Conservation (phyloP, 345 rosid genomes). For the Trapa incisa region DNA sequence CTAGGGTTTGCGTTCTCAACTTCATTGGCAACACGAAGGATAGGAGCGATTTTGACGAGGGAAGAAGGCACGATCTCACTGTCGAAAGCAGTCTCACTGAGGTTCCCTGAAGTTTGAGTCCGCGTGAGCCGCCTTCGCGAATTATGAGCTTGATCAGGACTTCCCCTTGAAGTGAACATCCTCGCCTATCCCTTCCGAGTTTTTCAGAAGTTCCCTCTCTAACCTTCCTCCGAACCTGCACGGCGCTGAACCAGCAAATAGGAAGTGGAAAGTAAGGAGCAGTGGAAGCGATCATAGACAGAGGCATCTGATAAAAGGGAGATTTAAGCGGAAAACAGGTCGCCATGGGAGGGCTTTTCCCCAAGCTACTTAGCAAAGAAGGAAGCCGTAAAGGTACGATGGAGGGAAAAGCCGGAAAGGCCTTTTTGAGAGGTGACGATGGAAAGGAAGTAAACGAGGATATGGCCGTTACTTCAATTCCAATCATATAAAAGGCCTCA, state of each 20-base stretch:
- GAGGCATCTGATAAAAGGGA: neutral
- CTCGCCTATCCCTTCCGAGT: neutral
- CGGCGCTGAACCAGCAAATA: neutral
- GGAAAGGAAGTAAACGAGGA: no score
- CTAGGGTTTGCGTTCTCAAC: slow-evolving; percentile 83
- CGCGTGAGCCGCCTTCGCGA: slow-evolving; percentile 45
- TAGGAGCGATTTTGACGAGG: slow-evolving; percentile 86
- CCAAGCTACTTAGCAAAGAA: neutral
- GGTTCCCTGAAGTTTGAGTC: slow-evolving; percentile 89
- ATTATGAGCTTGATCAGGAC: slow-evolving; percentile 29
- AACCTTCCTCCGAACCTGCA: no score
- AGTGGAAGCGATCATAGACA: neutral
- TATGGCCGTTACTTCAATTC: no score
- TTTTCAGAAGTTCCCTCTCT: neutral
- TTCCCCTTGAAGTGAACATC: slow-evolving; percentile 49
- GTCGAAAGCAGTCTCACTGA: slow-evolving; percentile 76
- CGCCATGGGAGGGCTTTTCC: no score
- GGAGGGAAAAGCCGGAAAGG: neutral
- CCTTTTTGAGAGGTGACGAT: no score
- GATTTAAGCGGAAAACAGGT: no score
- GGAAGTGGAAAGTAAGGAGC: neutral
- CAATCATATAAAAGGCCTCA: no score
- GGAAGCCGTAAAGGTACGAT: neutral
- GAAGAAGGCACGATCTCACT: slow-evolving; percentile 98
- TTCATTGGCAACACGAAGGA: slow-evolving; percentile 99